Evolutionary conservation across 2,329 filamentous ascomycete species (phyloP), one percentile per base, ranked within the genome.

Genomic region (Colletotrichum tanaceti): DNA sequence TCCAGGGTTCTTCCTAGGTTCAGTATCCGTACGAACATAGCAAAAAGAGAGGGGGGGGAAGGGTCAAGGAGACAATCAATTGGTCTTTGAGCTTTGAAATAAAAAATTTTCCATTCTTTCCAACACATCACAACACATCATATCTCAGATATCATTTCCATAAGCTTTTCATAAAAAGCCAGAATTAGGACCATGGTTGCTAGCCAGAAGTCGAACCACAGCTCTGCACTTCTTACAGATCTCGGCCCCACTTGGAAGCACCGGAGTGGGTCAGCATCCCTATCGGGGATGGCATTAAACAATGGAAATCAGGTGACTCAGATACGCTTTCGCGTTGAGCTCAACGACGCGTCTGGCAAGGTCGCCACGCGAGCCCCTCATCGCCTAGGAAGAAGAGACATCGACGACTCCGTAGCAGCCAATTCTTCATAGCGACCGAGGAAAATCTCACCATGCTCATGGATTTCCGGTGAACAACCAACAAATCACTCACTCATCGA

Each of bases 321-420:
- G 68, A 69, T 55, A 63, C 50, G 66, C 35, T 70, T 69, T 72
- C 68, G 70, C 70, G 70, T 66, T 18, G 41, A 46, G 38, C n/a
- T 54, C 18, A 4, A 62, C 67, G 67, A 68, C 67, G 67, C 67
- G 70, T 64, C 54, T 52, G 22, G 16, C 3, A 6, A 10, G 38
- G 35, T 52, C 35, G 58, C 58, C 58, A 60, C 58, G 52, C 43
- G 57, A 46, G 32, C 44, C 57, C 44, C 38, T 20, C 20, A 18
- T 32, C 10, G 18, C 22, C 16, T 39, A n/a, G n/a, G n/a, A 39
- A 41, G 13, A 35, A 53, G 16, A 44, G 22, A 44, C 38, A 7
- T 32, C 43, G 54, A 16, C 14, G 38, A 44, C n/a, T 18, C 18
- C 20, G 28, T 9, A 28, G 43, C 14, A 24, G 53, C 22, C 9